Evolutionary conservation across 2,329 filamentous ascomycete species (phyloP).

Genomic region (Tolypocladium guangdongense): DNA sequence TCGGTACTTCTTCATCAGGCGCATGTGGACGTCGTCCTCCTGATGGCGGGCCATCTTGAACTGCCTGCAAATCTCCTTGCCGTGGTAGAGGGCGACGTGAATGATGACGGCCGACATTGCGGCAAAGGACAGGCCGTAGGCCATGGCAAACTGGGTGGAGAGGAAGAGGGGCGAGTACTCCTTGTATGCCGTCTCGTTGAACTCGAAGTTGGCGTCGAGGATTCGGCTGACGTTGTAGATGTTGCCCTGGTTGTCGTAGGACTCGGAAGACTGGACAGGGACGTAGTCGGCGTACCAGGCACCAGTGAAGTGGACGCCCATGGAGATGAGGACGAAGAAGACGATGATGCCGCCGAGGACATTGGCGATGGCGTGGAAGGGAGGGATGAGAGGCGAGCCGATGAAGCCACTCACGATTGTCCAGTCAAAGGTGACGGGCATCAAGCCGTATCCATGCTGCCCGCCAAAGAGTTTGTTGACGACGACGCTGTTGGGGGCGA

Average conservation of each 20-base stretch:
- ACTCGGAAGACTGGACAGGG: slow-evolving; percentile 48
- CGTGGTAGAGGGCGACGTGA: slow-evolving; percentile 45
- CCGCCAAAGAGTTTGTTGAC: slow-evolving; percentile 54
- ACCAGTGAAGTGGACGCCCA: slow-evolving; percentile 47
- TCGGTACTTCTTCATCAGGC: slow-evolving; percentile 49
- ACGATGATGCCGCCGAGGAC: slow-evolving; percentile 40
- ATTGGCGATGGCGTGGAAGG: slow-evolving; percentile 45
- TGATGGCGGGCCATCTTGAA: slow-evolving; percentile 43
- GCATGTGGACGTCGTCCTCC: slow-evolving; percentile 49
- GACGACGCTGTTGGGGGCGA: slow-evolving; percentile 48
- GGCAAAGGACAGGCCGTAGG: slow-evolving; percentile 57
- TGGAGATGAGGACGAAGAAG: slow-evolving; percentile 46
- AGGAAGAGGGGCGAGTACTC: slow-evolving; percentile 57
- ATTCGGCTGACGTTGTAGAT: slow-evolving; percentile 52
- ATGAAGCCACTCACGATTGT: slow-evolving; percentile 36
- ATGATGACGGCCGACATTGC: slow-evolving; percentile 50
- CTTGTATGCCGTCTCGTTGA: slow-evolving; percentile 50
- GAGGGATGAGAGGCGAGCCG: slow-evolving; percentile 38
- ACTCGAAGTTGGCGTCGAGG: slow-evolving; percentile 41
- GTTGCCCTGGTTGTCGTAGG: slow-evolving; percentile 52
- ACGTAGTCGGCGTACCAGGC: slow-evolving; percentile 49
- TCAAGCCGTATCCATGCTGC: slow-evolving; percentile 44
- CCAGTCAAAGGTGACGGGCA: slow-evolving; percentile 51
- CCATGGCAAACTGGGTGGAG: slow-evolving; percentile 47
- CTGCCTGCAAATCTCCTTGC: slow-evolving; percentile 42